Evolutionary conservation across 179 eudicot genomes (phyloP).

Genomic region (Nepenthes alata): DNA sequence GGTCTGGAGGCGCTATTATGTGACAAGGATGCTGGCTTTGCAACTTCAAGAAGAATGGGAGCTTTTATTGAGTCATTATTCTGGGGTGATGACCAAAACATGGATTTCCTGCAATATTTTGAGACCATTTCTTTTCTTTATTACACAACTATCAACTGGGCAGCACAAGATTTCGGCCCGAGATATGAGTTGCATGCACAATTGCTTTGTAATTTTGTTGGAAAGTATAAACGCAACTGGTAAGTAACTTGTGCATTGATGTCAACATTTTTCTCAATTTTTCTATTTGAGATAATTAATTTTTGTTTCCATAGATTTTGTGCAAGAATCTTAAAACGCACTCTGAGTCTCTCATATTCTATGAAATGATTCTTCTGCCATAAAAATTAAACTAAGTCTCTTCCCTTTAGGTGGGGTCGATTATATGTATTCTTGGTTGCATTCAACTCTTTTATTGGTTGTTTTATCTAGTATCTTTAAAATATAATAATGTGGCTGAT

Average conservation of each 20-base stretch:
- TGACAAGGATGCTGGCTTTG: conserved; percentile 33
- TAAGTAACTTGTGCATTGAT: conserved; percentile 13
- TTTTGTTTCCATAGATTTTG: no score
- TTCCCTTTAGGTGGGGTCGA: no score
- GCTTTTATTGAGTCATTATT: conserved; percentile 19
- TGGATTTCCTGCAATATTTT: conserved; percentile 51
- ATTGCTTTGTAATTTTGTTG: conserved; percentile 51
- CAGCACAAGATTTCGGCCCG: conserved; percentile 24
- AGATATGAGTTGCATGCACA: conserved; percentile 45
- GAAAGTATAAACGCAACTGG: conserved; percentile 60
- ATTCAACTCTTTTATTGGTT: no score
- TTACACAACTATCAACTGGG: conserved; percentile 32
- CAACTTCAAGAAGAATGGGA: conserved; percentile 60
- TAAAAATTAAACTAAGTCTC: no score
- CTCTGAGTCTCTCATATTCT: no score
- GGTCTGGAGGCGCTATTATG: conserved; percentile 67
- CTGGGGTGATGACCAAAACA: conserved; percentile 19
- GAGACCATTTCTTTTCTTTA: conserved; percentile 76
- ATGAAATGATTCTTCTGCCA: no score
- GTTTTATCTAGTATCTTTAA: no score
- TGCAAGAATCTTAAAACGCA: no score
- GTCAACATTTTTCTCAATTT: neutral
- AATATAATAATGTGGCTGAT: no score
- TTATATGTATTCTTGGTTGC: no score
- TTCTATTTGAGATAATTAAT: no score